phyloP scores from a whole-genome alignment of 768 basidiomycete species.

The Xerocomus brunneocitrinus region DNA sequence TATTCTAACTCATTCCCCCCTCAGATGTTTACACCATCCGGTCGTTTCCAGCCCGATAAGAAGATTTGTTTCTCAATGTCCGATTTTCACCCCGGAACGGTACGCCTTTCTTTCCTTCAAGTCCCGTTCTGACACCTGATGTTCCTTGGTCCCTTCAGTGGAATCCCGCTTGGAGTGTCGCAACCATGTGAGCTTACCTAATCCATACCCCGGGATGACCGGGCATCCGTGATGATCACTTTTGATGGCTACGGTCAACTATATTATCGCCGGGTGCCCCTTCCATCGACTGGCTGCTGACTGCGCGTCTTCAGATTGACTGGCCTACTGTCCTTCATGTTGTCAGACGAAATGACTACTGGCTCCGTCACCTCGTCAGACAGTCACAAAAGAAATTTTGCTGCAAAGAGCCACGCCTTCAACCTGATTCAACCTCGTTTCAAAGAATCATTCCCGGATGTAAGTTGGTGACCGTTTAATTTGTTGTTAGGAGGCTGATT shows the following conservation, averaged over 20 bases:
- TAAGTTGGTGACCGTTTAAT: conserved; percentile 38
- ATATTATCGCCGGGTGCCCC: conserved; percentile 7
- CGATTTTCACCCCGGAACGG: conserved; percentile 87
- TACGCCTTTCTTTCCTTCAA: conserved; percentile 34
- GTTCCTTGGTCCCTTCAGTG: conserved; percentile 45
- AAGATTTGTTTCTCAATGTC: conserved; percentile 99
- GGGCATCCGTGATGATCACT: conserved; percentile 9
- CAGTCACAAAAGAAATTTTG: conserved; percentile 72
- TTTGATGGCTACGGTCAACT: conserved; percentile 12
- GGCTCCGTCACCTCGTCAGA: conserved; percentile 82
- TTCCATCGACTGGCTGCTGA: conserved; percentile 7
- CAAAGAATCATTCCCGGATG: conserved; percentile 84
- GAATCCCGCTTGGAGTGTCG: conserved; percentile 95
- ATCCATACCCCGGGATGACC: conserved; percentile 1
- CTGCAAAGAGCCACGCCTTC: conserved; percentile 78
- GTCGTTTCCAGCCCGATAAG: conserved; percentile 85
- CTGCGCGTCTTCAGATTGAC: conserved; percentile 58
- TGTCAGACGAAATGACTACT: conserved; percentile 94
- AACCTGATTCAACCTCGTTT: conserved; percentile 79
- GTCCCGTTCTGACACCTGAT: conserved; percentile 2
- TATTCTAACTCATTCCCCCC: conserved; percentile 5
- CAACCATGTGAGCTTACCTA: conserved; percentile 70
- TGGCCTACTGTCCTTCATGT: conserved; percentile 91
- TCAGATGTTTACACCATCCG: conserved; percentile 89
- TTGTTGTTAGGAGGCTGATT: conserved; percentile 21